Evolutionary conservation across 2,329 filamentous ascomycete genomes (phyloP).

Genomic region (Tolypocladium paradoxum): DNA sequence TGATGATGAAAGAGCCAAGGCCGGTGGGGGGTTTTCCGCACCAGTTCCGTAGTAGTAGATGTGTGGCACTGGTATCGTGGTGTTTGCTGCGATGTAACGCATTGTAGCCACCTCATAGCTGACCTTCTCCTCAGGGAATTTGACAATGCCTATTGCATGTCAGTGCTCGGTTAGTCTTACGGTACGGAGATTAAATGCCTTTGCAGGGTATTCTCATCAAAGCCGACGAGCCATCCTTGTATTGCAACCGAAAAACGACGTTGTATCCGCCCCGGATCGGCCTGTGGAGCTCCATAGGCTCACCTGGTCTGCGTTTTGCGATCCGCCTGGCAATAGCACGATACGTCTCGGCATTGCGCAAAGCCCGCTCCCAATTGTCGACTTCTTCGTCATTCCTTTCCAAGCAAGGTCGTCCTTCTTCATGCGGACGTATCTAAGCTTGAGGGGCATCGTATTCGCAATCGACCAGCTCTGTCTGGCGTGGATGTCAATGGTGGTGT

Average conservation of each 20-base stretch:
- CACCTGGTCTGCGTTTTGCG: constrained; percentile 11
- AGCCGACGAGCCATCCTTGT: constrained; percentile 18
- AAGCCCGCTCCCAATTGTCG: constrained; percentile 13
- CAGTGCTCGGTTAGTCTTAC: neutral
- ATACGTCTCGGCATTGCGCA: constrained; percentile 9
- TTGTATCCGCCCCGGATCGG: constrained; percentile 19
- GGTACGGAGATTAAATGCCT: constrained; percentile 4
- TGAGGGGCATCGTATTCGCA: constrained; percentile 10
- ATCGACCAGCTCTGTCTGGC: neutral
- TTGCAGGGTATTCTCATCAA: constrained; percentile 17
- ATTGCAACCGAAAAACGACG: constrained; percentile 18
- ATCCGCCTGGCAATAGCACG: constrained; percentile 12
- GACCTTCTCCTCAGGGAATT: constrained; percentile 25
- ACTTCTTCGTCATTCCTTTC: constrained; percentile 13
- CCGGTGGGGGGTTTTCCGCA: constrained; percentile 20
- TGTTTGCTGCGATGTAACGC: constrained; percentile 19
- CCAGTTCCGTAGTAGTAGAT: constrained; percentile 19
- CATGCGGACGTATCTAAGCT: constrained; percentile 11
- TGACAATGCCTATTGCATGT: constrained; percentile 7
- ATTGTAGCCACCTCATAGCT: constrained; percentile 23
- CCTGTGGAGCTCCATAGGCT: constrained; percentile 12
- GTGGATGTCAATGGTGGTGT: no score
- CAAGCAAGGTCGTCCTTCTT: constrained; percentile 16
- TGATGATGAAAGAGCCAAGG: constrained; percentile 26
- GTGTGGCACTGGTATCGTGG: constrained; percentile 22